Conservation (phyloP, 2,329 filamentous ascomycete species). For the Sporothrix protearum region DNA sequence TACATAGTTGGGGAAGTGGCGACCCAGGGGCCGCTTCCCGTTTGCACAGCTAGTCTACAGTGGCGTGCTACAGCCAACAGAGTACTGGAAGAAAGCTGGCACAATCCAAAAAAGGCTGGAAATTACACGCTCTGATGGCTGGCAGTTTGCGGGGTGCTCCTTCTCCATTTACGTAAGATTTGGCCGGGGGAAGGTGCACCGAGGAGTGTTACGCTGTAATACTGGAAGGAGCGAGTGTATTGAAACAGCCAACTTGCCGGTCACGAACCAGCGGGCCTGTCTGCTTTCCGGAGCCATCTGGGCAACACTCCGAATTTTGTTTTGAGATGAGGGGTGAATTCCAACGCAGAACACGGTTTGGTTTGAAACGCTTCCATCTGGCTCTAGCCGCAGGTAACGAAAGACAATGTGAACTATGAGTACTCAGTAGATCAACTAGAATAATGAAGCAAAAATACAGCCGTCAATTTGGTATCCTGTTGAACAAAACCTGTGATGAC, state of each 20-base stretch:
- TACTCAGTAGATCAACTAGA: neutral
- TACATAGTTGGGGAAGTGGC: neutral
- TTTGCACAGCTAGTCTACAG: neutral
- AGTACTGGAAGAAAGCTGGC: neutral
- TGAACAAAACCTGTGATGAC: conserved; percentile 22
- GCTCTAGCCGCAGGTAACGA: neutral
- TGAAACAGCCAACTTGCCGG: neutral
- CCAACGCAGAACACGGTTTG: neutral
- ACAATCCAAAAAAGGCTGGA: neutral
- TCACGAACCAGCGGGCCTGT: neutral
- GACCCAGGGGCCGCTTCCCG: neutral
- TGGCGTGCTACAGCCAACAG: conserved; percentile 6
- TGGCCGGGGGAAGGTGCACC: neutral
- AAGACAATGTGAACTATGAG: neutral
- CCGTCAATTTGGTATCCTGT: conserved; percentile 22
- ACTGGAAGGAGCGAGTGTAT: neutral
- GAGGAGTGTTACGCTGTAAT: neutral
- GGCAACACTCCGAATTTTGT: neutral
- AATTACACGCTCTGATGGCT: neutral
- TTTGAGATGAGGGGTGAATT: neutral
- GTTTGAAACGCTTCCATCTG: neutral
- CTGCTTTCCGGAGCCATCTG: neutral
- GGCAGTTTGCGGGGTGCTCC: conserved; percentile 10
- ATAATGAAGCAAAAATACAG: neutral
- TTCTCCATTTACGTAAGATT: conserved; percentile 5